These are phyloP conservation scores for Plasmodium gonderi DNA, from an alignment of 169 alveolate genomes.

Conservation along the genomic window DNA sequence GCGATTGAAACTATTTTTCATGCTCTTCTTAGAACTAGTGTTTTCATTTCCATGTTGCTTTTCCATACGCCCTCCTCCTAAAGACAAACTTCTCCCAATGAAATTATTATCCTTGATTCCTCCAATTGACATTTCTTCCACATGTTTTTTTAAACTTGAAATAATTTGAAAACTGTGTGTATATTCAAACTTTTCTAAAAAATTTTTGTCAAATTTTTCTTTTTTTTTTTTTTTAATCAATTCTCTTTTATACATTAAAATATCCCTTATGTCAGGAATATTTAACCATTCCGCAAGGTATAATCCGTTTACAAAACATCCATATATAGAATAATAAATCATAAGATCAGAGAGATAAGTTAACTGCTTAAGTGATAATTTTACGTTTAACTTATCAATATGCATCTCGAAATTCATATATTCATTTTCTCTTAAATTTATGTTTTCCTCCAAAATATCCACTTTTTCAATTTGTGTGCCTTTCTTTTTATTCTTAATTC, in stretches of 20 bases:
- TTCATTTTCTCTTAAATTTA: constrained; percentile 64
- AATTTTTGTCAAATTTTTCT: constrained; percentile 60
- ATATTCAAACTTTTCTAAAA: constrained; percentile 55
- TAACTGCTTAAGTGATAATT: constrained; percentile 17
- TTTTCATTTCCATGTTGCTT: not conserved
- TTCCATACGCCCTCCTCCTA: not conserved
- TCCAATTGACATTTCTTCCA: not conserved
- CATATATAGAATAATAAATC: constrained; percentile 23
- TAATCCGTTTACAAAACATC: constrained; percentile 43
- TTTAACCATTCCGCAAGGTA: constrained; percentile 43
- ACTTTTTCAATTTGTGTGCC: not conserved
- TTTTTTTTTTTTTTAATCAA: constrained; percentile 44
- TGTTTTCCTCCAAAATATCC: constrained; percentile 34
- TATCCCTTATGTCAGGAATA: constrained; percentile 41
- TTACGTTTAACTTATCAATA: constrained; percentile 15
- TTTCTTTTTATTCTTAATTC: not conserved
- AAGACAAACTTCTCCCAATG: not conserved
- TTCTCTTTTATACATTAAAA: constrained; percentile 34
- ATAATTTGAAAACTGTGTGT: constrained; percentile 58
- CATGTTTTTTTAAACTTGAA: constrained; percentile 29
- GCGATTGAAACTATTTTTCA: not conserved
- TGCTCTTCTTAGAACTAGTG: not conserved
- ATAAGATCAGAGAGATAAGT: constrained; percentile 10
- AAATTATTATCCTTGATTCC: not conserved
- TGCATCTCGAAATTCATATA: constrained; percentile 34